These are phyloP conservation scores for Xylariales sp. DNA, from an alignment of 2,329 filamentous ascomycete genomes.

Conservation along the genomic window DNA sequence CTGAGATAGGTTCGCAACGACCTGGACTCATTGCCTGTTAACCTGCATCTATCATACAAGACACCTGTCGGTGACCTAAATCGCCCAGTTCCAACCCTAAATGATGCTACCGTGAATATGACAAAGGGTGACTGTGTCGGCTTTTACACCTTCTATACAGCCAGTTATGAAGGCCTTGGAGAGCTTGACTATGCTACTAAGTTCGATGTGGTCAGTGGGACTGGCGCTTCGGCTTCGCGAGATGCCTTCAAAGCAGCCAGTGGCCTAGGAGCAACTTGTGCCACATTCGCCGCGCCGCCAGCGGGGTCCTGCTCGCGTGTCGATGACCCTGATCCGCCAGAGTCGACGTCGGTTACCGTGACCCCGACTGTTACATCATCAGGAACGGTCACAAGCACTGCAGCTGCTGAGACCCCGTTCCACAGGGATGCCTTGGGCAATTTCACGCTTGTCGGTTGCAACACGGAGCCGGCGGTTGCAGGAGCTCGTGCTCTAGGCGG, in stretches of 20 bases:
- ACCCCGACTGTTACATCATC: constrained; percentile 40
- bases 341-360: constrained; percentile 31
- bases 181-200: constrained; percentile 58
- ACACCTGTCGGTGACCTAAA: constrained; percentile 50
- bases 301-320: constrained; percentile 45
- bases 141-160: constrained; percentile 61
- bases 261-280: constrained; percentile 59
- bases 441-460: constrained; percentile 61
- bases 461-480: constrained; percentile 56
- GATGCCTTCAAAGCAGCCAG: constrained; percentile 63
- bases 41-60: constrained; percentile 59
- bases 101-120: constrained; percentile 54
- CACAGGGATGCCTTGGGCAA: constrained; percentile 56
- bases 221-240: constrained; percentile 49
- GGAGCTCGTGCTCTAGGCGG: constrained; percentile 57
- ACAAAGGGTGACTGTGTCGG: constrained; percentile 58
- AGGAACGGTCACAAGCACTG: constrained; percentile 46
- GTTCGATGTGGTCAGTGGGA: constrained; percentile 59
- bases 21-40: constrained; percentile 55
- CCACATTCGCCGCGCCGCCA: constrained; percentile 53
- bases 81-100: constrained; percentile 58
- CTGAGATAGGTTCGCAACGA: constrained; percentile 59
- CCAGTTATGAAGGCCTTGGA: constrained; percentile 57
- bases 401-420: constrained; percentile 49
- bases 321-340: constrained; percentile 38